Evolutionary conservation across 805 yeast genomes (phyloP).

Genomic region (Metschnikowia kunwiensis): DNA sequence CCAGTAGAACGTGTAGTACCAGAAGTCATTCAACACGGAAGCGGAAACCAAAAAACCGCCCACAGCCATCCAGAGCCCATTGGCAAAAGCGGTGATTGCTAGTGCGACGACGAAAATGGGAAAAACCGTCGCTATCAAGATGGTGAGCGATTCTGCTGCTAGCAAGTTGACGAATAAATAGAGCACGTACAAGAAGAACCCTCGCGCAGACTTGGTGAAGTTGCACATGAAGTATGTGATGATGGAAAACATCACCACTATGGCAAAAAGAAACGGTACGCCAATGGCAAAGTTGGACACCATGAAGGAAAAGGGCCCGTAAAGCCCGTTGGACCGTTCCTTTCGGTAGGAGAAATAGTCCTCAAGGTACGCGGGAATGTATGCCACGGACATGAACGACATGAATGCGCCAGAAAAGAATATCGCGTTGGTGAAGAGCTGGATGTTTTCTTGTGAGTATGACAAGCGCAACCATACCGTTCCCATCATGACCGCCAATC

Average conservation of each 20-base stretch:
- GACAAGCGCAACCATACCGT: constrained; percentile 35
- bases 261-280: constrained; percentile 34
- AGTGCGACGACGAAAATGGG: constrained; percentile 38
- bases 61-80: constrained; percentile 45
- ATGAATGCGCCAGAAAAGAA: constrained; percentile 44
- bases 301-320: constrained; percentile 36
- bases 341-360: constrained; percentile 29
- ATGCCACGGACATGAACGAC: constrained; percentile 45
- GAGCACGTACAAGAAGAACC: constrained; percentile 33
- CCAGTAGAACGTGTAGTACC: constrained; percentile 43
- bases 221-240: constrained; percentile 35
- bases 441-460: constrained; percentile 22
- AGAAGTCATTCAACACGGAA: constrained; percentile 33
- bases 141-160: constrained; percentile 42
- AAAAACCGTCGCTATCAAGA: constrained; percentile 30
- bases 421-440: constrained; percentile 31
- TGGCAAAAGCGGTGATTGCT: constrained; percentile 39
- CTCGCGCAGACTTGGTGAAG: constrained; percentile 27
- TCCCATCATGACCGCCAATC: constrained; percentile 41
- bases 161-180: constrained; percentile 39
- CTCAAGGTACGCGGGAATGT: constrained; percentile 38
- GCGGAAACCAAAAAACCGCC: constrained; percentile 39
- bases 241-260: constrained; percentile 29
- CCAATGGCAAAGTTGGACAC: constrained; percentile 36
- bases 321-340: constrained; percentile 36